Conservation (phyloP, 768 basidiomycete genomes). For the Dictyophora rubrovolvata region DNA sequence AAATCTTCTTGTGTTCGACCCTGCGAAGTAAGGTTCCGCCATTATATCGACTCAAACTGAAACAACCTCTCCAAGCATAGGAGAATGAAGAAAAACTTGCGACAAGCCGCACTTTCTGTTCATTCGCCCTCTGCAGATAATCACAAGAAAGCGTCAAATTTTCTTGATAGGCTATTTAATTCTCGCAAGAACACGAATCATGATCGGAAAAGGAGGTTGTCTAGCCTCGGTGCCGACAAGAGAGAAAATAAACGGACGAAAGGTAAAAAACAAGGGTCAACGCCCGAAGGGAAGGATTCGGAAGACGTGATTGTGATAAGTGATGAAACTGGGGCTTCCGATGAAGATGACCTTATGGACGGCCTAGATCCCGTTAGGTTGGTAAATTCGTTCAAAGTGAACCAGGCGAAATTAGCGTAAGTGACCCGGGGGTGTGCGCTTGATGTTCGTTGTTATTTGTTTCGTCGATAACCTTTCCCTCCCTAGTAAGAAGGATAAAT, state of each 20-base stretch:
- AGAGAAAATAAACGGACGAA: background rate
- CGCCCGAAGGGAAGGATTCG: background rate
- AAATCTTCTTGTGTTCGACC: conserved; percentile 71
- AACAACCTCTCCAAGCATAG: background rate
- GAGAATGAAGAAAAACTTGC: conserved; percentile 10
- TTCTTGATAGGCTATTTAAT: conserved; percentile 15
- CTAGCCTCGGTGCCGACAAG: background rate
- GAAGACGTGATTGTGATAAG: conserved; percentile 7
- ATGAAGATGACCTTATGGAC: conserved; percentile 1
- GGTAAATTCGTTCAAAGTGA: conserved; percentile 42
- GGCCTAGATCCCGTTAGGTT: conserved; percentile 24
- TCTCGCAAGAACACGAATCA: conserved; percentile 22
- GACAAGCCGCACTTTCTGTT: conserved; percentile 15
- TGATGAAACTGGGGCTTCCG: conserved; percentile 4
- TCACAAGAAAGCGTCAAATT: conserved; percentile 14
- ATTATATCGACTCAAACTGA: conserved; percentile 5
- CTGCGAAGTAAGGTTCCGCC: conserved; percentile 41
- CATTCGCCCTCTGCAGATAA: conserved; percentile 10
- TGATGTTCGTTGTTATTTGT: conserved; percentile 10
- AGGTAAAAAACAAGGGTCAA: conserved; percentile 5
- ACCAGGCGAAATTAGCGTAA: conserved; percentile 32
- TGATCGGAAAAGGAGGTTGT: conserved; percentile 10
- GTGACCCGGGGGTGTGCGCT: conserved; percentile 12
- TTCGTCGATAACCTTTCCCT: conserved; percentile 12
- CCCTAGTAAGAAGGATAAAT: conserved; percentile 44